phyloP scores from a whole-genome alignment of 495 filamentous ascomycete genomes.

The Pyrenula massariospora region DNA sequence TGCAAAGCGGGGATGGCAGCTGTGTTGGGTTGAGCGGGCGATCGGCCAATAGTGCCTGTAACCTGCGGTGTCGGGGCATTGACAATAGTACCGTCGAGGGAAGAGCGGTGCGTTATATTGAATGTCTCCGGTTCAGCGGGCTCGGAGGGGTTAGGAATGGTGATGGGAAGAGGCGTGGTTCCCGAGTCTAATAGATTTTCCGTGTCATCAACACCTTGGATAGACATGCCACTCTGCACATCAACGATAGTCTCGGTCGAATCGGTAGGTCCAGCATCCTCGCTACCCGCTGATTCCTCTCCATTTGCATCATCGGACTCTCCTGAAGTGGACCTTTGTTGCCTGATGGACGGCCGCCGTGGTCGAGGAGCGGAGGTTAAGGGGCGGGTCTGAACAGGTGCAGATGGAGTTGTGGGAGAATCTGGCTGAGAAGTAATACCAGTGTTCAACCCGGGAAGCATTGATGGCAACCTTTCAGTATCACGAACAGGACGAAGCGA shows the following conservation, averaged over 20 bases:
- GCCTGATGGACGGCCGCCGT: constrained; percentile 68
- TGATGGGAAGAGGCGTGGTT: constrained; percentile 60
- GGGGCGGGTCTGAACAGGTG: constrained; percentile 42
- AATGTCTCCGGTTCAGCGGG: constrained; percentile 78
- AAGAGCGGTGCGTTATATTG: constrained; percentile 87
- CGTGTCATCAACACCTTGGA: constrained; percentile 63
- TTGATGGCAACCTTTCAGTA: constrained; percentile 73
- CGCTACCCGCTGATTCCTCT: constrained; percentile 54
- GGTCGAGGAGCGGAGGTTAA: constrained; percentile 30
- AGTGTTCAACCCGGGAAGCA: constrained; percentile 60
- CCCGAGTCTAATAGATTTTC: constrained; percentile 68
- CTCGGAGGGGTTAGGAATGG: constrained; percentile 69
- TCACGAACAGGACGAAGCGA: constrained; percentile 72
- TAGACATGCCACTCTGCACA: constrained; percentile 66
- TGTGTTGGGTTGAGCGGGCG: constrained; percentile 62
- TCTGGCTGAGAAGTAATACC: constrained; percentile 78
- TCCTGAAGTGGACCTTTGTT: constrained; percentile 77
- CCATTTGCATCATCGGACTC: constrained; percentile 77
- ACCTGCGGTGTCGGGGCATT: constrained; percentile 46
- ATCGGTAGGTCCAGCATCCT: constrained; percentile 59
- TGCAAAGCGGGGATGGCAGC: constrained; percentile 59
- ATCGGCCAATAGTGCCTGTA: constrained; percentile 58
- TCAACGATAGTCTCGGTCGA: constrained; percentile 63
- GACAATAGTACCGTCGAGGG: constrained; percentile 78
- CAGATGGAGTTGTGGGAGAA: constrained; percentile 83